Evolutionary conservation across 768 basidiomycete species (phyloP).

Genomic region (Lactarius hengduanensis): DNA sequence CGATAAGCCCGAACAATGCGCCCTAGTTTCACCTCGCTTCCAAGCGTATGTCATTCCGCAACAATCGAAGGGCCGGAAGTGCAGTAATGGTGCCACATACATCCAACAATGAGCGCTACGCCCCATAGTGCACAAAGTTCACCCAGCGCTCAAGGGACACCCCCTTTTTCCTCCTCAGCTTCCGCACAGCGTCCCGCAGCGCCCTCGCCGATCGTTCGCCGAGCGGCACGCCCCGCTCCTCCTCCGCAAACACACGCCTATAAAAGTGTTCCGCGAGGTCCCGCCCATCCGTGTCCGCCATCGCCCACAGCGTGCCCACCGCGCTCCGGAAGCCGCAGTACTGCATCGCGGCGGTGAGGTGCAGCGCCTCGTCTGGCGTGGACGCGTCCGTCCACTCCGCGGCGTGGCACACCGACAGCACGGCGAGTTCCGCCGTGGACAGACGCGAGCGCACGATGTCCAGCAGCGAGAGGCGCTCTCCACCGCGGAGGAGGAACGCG

Average conservation of each 20-base stretch:
- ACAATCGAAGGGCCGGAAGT: too few species aligned
- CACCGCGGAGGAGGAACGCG: slow-evolving; percentile 4
- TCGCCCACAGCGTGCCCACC: slow-evolving; percentile 27
- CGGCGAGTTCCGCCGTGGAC: slow-evolving; percentile 13
- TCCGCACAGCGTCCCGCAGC: slow-evolving; percentile 8
- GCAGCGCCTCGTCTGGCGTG: slow-evolving; percentile 23
- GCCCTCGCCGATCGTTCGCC: slow-evolving; percentile 9
- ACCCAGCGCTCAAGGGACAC: slow-evolving; percentile 18
- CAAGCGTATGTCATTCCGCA: too few species aligned
- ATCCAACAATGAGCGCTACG: not conserved
- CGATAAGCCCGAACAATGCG: too few species aligned
- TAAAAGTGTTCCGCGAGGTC: slow-evolving; percentile 13
- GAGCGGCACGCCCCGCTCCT: not conserved
- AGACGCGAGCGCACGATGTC: slow-evolving; percentile 16
- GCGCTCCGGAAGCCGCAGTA: slow-evolving; percentile 19
- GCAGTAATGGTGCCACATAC: too few species aligned
- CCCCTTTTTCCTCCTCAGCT: slow-evolving; percentile 9
- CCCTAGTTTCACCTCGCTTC: too few species aligned
- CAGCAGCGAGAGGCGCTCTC: slow-evolving; percentile 11
- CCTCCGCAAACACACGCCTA: slow-evolving; percentile 2
- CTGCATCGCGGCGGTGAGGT: slow-evolving; percentile 28
- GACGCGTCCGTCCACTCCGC: slow-evolving; percentile 13
- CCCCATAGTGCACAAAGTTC: slow-evolving; percentile 22
- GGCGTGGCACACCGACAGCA: slow-evolving; percentile 24
- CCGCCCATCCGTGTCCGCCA: slow-evolving; percentile 24